A percentile compares a stretch with the other conserved stretches of the same genome.
These are phyloP conservation scores for Claviceps sp. DNA, from an alignment of 2,329 filamentous ascomycete species.

Conservation along the genomic window DNA sequence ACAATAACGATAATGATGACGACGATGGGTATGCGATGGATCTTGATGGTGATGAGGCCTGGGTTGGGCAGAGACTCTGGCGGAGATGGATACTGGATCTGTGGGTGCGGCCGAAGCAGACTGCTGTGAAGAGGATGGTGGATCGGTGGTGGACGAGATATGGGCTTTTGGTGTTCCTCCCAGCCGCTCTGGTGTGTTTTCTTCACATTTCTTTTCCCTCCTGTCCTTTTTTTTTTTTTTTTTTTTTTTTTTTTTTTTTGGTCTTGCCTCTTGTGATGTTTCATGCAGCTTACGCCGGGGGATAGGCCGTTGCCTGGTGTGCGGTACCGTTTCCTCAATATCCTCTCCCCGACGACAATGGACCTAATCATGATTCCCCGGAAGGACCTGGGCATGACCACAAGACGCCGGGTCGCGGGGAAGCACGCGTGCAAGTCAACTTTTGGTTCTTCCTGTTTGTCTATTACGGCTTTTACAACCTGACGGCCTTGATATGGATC, in stretches of 20 bases:
- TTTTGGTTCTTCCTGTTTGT: slow-evolving; percentile 61
- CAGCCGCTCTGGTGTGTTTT: slow-evolving; percentile 41
- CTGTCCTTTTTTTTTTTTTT: not conserved
- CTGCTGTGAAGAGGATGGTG: slow-evolving; percentile 43
- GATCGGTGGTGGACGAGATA: slow-evolving; percentile 52
- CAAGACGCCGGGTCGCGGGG: slow-evolving; percentile 47
- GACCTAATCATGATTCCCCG: slow-evolving; percentile 11
- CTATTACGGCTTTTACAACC: slow-evolving; percentile 56
- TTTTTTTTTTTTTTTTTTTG: not conserved
- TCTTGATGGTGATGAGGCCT: slow-evolving; percentile 19
- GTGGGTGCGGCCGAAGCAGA: slow-evolving; percentile 47
- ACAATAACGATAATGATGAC: slow-evolving; percentile 15
- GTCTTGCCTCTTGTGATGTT: not conserved
- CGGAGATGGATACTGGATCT: slow-evolving; percentile 33
- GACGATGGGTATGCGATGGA: slow-evolving; percentile 10
- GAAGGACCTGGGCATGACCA: slow-evolving; percentile 6
- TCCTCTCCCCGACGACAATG: slow-evolving; percentile 31
- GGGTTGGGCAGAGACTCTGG: slow-evolving; percentile 20
- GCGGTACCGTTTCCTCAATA: slow-evolving; percentile 53
- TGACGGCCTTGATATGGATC: slow-evolving; percentile 56
- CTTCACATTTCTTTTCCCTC: not conserved
- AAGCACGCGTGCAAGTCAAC: slow-evolving; percentile 49
- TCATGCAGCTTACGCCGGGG: not conserved
- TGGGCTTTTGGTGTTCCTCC: slow-evolving; percentile 45
- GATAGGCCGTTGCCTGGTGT: slow-evolving; percentile 49